Evolutionary conservation across 2,329 filamentous ascomycete genomes (phyloP).

Genomic region (Fusarium hostae): DNA sequence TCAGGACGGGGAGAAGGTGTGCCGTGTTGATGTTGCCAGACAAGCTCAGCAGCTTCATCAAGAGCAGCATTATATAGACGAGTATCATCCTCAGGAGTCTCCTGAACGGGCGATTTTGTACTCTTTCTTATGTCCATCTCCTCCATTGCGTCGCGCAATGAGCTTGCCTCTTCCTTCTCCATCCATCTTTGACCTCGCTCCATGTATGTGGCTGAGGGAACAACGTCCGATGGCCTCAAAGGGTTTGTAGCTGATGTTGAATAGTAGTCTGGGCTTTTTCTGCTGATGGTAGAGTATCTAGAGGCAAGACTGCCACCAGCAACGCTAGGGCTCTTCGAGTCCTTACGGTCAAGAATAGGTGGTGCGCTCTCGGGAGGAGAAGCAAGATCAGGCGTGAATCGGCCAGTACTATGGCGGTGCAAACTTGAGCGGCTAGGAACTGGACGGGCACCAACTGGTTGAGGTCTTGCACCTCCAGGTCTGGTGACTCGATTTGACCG

Average conservation of each 20-base stretch:
- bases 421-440: conserved; percentile 44
- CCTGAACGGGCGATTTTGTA: conserved; percentile 39
- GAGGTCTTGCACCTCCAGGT: conserved; percentile 77
- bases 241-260: conserved; percentile 56
- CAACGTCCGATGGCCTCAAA: conserved; percentile 68
- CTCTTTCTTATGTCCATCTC: conserved; percentile 71
- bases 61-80: conserved; percentile 76
- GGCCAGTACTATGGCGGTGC: conserved; percentile 45
- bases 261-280: conserved; percentile 63
- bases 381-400: conserved; percentile 48
- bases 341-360: conserved; percentile 42
- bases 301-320: conserved; percentile 59
- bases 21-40: conserved; percentile 78
- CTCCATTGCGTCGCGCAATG: conserved; percentile 77
- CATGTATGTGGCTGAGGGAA: conserved; percentile 75
- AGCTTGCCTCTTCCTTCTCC: conserved; percentile 81
- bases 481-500: conserved; percentile 74
- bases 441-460: conserved; percentile 54
- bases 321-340: conserved; percentile 54
- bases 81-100: conserved; percentile 63
- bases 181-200: conserved; percentile 81
- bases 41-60: conserved; percentile 81
- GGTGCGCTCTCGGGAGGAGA: conserved; percentile 43
- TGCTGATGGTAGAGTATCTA: conserved; percentile 60
- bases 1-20: conserved; percentile 64